Evolutionary conservation across 148 eudicot species (phyloP), one percentile per base, ranked within the genome.

Genomic region (Gaultheria prostrata): DNA sequence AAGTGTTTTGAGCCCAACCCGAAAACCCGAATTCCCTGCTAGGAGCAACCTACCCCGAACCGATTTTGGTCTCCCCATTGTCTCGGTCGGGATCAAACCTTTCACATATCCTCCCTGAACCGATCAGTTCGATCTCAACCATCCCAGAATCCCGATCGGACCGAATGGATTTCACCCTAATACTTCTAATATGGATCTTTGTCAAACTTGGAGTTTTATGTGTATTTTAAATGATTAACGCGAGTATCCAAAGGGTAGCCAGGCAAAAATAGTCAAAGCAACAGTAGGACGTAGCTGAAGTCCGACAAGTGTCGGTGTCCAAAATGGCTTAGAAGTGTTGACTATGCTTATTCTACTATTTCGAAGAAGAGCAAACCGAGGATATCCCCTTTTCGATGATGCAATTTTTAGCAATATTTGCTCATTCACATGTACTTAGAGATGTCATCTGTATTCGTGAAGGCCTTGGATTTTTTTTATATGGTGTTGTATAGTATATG

Each of bases 401-500:
- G 45, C 14, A 28, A 33, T 18, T 24, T 18, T 53, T 77, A 50
- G 39, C 30, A 24, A 12, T 14, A 83, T 76, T 33, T 77, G 49
- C 78, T 76, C 72, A 51, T 32, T 85, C 13, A 57, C 45, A 45
- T 75, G 8, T 74, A 9, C 24, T 7, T 51, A 84, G 78, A 84
- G 54, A 79, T 84, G 80, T 82, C 76, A 84, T 85, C 75, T 85
- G 84, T 77, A 77, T 26, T 26, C 83, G 57, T 54, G 26, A 81
- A 88, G 84, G 86, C 82, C 84, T 88, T 45, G 93, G 86, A 80
- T 79, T 79, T 82, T 79, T 82, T 75, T 85, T 89, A 78, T 87
- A 82, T 57, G 80, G 76, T 78, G 81, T 85, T 82, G 75, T 76
- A 82, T 86, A 87, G 78, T 80, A 70, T 82, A 87, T 88, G 63